These are phyloP conservation scores for Spiraea crenata DNA, from an alignment of 331 rosid species.

Conservation along the genomic window DNA sequence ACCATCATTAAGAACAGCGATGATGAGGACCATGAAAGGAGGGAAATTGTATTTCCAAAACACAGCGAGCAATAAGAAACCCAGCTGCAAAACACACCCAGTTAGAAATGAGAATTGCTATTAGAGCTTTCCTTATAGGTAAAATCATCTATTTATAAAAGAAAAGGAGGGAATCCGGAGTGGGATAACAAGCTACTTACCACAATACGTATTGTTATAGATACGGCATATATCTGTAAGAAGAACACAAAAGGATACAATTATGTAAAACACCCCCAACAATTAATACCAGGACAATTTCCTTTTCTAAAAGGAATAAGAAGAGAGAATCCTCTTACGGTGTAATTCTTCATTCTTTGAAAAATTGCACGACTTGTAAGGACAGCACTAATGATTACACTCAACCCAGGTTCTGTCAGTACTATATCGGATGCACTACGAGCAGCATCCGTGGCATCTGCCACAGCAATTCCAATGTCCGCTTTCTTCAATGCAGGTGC, in stretches of 20 bases:
- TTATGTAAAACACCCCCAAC: background rate
- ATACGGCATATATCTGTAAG: constrained; percentile 39
- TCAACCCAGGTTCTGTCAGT: constrained; percentile 72
- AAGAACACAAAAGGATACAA: background rate
- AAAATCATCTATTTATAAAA: background rate
- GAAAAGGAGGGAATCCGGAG: background rate
- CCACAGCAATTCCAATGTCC: constrained; percentile 64
- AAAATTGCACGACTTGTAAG: constrained; percentile 72
- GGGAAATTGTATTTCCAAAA: constrained; percentile 75
- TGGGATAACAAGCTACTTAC: constrained; percentile 7
- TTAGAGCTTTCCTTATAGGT: background rate
- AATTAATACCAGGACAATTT: background rate
- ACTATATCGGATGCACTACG: constrained; percentile 72
- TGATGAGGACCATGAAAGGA: constrained; percentile 76
- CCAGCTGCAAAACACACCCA: constrained; percentile 42
- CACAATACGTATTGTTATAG: constrained; percentile 42
- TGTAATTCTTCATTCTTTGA: constrained; percentile 79
- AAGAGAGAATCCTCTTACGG: constrained; percentile 35
- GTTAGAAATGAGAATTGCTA: constrained; percentile 2
- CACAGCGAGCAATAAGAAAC: constrained; percentile 63
- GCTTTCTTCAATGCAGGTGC: constrained; percentile 43
- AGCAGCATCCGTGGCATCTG: constrained; percentile 79
- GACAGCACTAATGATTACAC: constrained; percentile 73
- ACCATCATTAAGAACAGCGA: constrained; percentile 74
- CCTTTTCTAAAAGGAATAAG: background rate